phyloP scores from a whole-genome alignment of 1,284 basidiomycete species.

The Fomitopsis pinicola region DNA sequence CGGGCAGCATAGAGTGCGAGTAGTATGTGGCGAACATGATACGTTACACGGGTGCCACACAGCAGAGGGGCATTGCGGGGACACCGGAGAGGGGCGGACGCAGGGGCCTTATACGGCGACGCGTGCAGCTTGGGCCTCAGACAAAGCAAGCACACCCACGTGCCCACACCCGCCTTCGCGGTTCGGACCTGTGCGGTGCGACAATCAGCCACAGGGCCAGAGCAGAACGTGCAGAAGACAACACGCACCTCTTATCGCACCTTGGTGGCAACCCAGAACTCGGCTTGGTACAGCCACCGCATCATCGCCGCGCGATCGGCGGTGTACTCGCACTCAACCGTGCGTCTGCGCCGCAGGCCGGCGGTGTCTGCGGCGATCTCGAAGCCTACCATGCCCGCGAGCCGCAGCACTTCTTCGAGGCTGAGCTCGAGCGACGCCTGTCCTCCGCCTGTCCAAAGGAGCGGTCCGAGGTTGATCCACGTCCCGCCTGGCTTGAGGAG shows the following conservation, averaged over 20 bases:
- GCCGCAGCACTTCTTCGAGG: slow-evolving; percentile 52
- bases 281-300: slow-evolving; percentile 60
- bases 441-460: slow-evolving; percentile 56
- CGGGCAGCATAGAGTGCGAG: not conserved
- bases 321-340: slow-evolving; percentile 61
- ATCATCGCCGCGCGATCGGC: slow-evolving; percentile 59
- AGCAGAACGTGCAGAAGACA: not conserved
- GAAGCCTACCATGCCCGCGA: slow-evolving; percentile 51
- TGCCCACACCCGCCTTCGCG: not conserved
- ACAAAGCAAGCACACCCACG: not conserved
- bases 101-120: not conserved
- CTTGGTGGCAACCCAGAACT: slow-evolving; percentile 61
- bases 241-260: not conserved
- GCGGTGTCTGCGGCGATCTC: slow-evolving; percentile 21
- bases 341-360: slow-evolving; percentile 25
- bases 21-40: not conserved
- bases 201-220: not conserved
- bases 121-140: not conserved
- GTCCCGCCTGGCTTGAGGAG: slow-evolving; percentile 53
- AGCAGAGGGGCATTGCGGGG: not conserved
- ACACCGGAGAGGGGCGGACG: not conserved
- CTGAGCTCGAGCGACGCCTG: slow-evolving; percentile 55
- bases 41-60: not conserved
- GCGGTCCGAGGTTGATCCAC: slow-evolving; percentile 68
- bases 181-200: not conserved